A percentile compares a stretch with the other conserved stretches of the same genome.
phyloP scores from a whole-genome alignment of 108 stramenopile species.

The Skeletonema marinoi region DNA sequence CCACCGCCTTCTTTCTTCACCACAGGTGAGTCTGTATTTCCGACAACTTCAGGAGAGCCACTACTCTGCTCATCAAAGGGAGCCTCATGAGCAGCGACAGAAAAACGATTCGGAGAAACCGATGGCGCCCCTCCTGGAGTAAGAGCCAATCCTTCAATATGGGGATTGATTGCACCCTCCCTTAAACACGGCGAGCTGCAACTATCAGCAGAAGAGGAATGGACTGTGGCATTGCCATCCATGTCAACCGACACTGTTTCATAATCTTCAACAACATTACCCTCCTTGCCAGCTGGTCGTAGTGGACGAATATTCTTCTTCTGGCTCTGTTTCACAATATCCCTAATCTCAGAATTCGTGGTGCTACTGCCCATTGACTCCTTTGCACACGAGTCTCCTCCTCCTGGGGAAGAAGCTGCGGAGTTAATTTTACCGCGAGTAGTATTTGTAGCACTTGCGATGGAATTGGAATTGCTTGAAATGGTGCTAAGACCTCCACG shows the following conservation, averaged over 20 bases:
- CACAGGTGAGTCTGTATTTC: background rate
- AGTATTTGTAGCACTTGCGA: background rate
- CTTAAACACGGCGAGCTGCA: background rate
- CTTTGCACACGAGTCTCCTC: background rate
- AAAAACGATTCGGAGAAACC: background rate
- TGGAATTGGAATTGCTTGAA: constrained; percentile 2
- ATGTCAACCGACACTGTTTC: background rate
- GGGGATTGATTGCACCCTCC: background rate
- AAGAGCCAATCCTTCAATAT: background rate
- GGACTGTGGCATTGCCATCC: background rate
- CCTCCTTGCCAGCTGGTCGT: background rate
- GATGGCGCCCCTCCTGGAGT: background rate
- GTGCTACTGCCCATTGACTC: background rate
- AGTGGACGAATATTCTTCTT: background rate
- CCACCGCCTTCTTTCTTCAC: background rate
- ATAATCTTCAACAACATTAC: background rate
- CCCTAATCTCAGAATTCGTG: background rate
- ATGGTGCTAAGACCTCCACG: background rate
- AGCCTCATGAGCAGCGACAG: background rate
- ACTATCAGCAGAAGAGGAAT: background rate
- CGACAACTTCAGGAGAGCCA: background rate
- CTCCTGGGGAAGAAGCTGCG: background rate
- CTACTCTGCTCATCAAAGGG: background rate
- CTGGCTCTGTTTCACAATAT: background rate
- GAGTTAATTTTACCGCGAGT: background rate